phyloP scores from a whole-genome alignment of 2,329 filamentous ascomycete genomes.

The Fusarium floridanum region DNA sequence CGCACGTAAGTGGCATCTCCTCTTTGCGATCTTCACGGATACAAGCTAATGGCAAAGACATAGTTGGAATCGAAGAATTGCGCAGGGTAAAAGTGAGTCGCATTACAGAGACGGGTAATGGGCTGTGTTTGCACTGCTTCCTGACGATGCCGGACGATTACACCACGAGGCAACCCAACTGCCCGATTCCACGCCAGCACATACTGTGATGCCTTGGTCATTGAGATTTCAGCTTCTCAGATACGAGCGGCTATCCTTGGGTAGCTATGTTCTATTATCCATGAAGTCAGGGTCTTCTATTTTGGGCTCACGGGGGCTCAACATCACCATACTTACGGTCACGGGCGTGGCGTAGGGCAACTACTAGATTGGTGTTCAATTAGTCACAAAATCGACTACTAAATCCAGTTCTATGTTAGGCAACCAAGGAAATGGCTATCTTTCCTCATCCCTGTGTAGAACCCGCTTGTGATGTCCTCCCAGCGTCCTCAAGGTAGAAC shows the following conservation, averaged over 20 bases:
- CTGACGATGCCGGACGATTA: not conserved
- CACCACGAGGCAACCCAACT: accelerated
- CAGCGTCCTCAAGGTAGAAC: not conserved
- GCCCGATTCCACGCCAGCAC: not conserved
- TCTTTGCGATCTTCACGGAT: not conserved
- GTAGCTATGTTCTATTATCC: not conserved
- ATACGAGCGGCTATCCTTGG: not conserved
- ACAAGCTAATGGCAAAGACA: not conserved
- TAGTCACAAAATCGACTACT: not conserved
- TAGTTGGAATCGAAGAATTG: constrained; percentile 11
- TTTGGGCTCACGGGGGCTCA: not conserved
- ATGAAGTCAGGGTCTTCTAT: not conserved
- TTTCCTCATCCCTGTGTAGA: not conserved
- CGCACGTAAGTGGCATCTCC: not conserved
- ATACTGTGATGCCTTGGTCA: not conserved
- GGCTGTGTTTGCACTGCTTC: constrained; percentile 13
- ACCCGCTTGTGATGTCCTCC: not conserved
- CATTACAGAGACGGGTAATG: not conserved
- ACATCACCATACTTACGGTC: not conserved
- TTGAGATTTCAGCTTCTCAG: not conserved
- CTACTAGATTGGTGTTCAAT: not conserved
- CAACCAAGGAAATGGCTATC: no score
- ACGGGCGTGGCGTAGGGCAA: not conserved
- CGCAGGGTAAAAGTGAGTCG: not conserved
- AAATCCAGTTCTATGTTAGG: not conserved